phyloP scores from a whole-genome alignment of 225 moss, liverwort and hornwort genomes.

The Bryoerythrophyllum caledonicum region DNA sequence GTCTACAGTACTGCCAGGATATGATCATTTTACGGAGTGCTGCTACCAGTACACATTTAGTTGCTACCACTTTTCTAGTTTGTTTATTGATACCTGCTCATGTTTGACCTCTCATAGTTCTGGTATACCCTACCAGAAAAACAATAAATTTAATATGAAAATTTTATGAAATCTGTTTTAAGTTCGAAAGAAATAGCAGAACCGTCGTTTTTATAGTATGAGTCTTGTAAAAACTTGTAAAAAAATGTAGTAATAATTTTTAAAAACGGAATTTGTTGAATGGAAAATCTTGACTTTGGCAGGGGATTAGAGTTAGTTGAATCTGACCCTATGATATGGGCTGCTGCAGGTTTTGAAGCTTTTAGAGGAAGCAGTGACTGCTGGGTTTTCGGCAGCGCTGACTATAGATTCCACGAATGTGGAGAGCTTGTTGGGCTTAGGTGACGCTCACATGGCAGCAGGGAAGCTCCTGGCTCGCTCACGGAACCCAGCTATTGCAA shows the following conservation, averaged over 20 bases:
- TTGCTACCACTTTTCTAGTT: not conserved
- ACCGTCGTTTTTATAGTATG: too few species aligned
- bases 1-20: not conserved
- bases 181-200: too few species aligned
- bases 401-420: slow-evolving; percentile 65
- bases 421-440: slow-evolving; percentile 71
- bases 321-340: too few species aligned
- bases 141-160: too few species aligned
- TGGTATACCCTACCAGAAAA: not conserved
- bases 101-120: not conserved
- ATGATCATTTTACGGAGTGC: not conserved
- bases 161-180: too few species aligned
- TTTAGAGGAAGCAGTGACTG: slow-evolving; percentile 57
- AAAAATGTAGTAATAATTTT: too few species aligned
- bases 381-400: slow-evolving; percentile 67
- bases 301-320: too few species aligned
- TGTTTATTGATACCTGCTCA: slow-evolving; percentile 1
- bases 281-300: too few species aligned
- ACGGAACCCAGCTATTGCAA: slow-evolving; percentile 31
- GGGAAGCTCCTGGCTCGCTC: slow-evolving; percentile 58
- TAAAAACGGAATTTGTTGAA: too few species aligned
- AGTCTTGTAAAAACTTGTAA: too few species aligned
- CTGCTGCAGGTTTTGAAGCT: slow-evolving; percentile 52
- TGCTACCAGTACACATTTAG: not conserved
- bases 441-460: slow-evolving; percentile 72